Evolutionary conservation across 2,329 filamentous ascomycete genomes (phyloP).

Genomic region (Colletotrichum lini): DNA sequence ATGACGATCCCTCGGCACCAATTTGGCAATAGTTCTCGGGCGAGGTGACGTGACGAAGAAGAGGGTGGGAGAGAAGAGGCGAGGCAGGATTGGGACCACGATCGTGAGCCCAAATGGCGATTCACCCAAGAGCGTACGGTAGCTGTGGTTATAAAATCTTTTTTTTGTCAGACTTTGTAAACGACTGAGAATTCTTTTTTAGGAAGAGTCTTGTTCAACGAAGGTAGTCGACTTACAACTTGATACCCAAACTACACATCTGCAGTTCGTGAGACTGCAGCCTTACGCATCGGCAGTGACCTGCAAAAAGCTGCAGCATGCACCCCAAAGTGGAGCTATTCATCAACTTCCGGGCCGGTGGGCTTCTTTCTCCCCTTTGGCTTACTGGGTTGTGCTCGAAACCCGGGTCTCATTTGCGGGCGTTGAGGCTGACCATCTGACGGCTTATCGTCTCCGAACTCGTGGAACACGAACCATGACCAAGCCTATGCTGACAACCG

Average conservation of each 20-base stretch:
- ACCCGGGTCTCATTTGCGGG: not conserved
- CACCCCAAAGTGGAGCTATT: not conserved
- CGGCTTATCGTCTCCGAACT: not conserved
- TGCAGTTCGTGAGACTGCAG: constrained; percentile 8
- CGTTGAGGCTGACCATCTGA: constrained; percentile 1
- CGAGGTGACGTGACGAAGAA: not conserved
- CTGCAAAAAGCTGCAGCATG: not conserved
- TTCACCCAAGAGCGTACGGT: not conserved
- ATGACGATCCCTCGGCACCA: constrained; percentile 3
- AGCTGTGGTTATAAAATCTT: too few relatives aligned
- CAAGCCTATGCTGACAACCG: not conserved
- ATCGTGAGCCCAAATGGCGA: not conserved
- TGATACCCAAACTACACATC: not conserved
- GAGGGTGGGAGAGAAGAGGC: not conserved
- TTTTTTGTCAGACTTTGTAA: too few relatives aligned
- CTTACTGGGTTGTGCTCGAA: not conserved
- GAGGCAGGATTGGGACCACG: not conserved
- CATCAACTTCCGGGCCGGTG: not conserved
- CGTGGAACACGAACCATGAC: not conserved
- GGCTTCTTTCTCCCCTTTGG: not conserved
- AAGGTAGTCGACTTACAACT: not conserved
- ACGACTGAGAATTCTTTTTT: too few relatives aligned
- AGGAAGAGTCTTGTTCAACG: not conserved
- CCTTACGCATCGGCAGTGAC: constrained; percentile 12
- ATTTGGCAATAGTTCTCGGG: not conserved